Conservation (phyloP, 352 stramenopile genomes). For the Globisporangium iwayamae region DNA sequence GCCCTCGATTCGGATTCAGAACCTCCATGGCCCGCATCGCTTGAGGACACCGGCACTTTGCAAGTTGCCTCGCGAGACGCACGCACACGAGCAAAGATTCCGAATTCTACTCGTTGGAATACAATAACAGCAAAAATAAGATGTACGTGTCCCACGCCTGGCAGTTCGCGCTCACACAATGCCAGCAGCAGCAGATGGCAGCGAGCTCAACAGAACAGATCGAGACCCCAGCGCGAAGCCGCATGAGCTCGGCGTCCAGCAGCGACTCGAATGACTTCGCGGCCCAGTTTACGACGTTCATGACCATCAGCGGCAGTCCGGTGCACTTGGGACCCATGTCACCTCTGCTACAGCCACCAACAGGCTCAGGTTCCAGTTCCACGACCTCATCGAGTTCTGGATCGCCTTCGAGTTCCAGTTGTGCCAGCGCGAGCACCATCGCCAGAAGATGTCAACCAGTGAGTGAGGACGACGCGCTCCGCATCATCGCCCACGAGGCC, state of each 20-base stretch:
- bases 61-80: neutral
- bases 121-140: neutral
- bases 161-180: neutral
- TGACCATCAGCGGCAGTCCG: neutral
- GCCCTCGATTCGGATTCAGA: neutral
- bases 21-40: neutral
- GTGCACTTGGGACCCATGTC: constrained; percentile 5
- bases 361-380: neutral
- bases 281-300: neutral
- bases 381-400: neutral
- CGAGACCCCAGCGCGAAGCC: neutral
- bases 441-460: neutral
- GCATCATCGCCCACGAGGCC: constrained; percentile 4
- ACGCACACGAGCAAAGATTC: neutral
- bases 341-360: neutral
- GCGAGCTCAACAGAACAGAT: neutral
- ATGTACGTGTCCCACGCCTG: neutral
- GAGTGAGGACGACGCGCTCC: constrained; percentile 12
- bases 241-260: neutral
- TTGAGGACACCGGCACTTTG: neutral
- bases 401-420: neutral
- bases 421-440: neutral
- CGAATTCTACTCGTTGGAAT: neutral
- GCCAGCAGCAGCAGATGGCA: neutral
- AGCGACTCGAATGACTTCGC: neutral